These are phyloP conservation scores for Cytospora piceicola DNA, from an alignment of 2,329 filamentous ascomycete genomes.

Conservation along the genomic window DNA sequence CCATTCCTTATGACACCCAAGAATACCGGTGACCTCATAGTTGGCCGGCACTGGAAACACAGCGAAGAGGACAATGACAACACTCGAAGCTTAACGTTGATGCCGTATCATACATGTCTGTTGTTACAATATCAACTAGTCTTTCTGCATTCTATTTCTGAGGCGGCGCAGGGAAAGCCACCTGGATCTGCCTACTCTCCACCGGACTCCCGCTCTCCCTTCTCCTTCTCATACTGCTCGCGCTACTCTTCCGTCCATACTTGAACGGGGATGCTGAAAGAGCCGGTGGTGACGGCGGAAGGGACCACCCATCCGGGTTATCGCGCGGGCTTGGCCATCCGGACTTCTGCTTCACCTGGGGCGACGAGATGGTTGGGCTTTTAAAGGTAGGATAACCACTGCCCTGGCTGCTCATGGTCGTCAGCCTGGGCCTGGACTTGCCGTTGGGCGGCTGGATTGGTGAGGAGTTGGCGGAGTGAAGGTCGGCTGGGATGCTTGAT, in stretches of 20 bases:
- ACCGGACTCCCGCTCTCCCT: constrained; percentile 40
- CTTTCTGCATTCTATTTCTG: constrained; percentile 11
- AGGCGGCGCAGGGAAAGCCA: constrained; percentile 47
- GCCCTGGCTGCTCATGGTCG: constrained; percentile 30
- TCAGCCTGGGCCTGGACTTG: constrained; percentile 3
- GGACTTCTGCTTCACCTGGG: constrained; percentile 24
- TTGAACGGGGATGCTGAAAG: constrained; percentile 16
- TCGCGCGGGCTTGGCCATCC: constrained; percentile 27
- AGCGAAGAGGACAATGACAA: too few species aligned
- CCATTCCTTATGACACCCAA: too few species aligned
- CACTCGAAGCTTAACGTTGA: too few species aligned
- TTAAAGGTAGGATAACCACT: constrained; percentile 22
- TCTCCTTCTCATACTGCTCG: constrained; percentile 15
- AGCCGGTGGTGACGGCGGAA: constrained; percentile 30
- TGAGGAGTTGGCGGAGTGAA: background rate
- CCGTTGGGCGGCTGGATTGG: background rate
- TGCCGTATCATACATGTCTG: background rate
- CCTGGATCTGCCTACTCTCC: constrained; percentile 43
- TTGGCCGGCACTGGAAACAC: too few species aligned
- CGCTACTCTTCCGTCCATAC: constrained; percentile 12
- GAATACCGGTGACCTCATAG: too few species aligned
- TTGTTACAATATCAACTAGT: background rate
- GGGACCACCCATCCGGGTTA: constrained; percentile 20
- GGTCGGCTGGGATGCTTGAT: background rate
- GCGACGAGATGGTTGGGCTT: constrained; percentile 16